Evolutionary conservation across 805 yeast genomes (phyloP).

Genomic region (Lachancea sp.): DNA sequence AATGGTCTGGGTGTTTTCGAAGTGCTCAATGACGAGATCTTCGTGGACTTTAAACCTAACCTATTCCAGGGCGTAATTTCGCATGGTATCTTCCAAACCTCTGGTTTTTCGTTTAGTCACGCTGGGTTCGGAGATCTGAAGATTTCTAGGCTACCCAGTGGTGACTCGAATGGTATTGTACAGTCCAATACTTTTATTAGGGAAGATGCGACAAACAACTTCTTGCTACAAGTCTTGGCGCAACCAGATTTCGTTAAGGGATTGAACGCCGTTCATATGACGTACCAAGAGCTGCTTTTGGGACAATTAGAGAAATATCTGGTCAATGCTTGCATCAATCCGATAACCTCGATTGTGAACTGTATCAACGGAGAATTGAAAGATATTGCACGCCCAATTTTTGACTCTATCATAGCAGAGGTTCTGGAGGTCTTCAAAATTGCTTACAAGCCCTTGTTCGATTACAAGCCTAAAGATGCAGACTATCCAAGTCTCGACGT

Average conservation of each 20-base stretch:
- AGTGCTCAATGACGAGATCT: slow-evolving; percentile 43
- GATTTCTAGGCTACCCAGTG: slow-evolving; percentile 50
- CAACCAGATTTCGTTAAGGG: slow-evolving; percentile 20
- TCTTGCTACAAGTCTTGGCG: slow-evolving; percentile 27
- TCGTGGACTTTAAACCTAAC: slow-evolving; percentile 55
- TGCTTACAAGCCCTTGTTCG: slow-evolving; percentile 27
- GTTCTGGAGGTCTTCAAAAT: slow-evolving; percentile 27
- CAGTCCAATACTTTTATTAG: slow-evolving; percentile 16
- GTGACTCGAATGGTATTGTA: slow-evolving; percentile 14
- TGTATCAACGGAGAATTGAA: slow-evolving; percentile 75
- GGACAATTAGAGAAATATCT: slow-evolving; percentile 71
- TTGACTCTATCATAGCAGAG: slow-evolving; percentile 32
- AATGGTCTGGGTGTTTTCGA: slow-evolving; percentile 86
- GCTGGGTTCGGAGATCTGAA: slow-evolving; percentile 67
- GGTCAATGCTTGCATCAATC: slow-evolving; percentile 78
- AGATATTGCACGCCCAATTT: slow-evolving; percentile 35
- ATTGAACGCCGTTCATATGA: slow-evolving; percentile 29
- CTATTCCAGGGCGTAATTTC: slow-evolving; percentile 71
- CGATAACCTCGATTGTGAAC: slow-evolving; percentile 71
- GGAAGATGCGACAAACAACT: slow-evolving; percentile 16
- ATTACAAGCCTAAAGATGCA: slow-evolving; percentile 16
- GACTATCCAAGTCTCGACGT: slow-evolving; percentile 28
- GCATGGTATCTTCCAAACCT: slow-evolving; percentile 67
- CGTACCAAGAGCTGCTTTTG: slow-evolving; percentile 44
- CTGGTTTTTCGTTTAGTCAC: slow-evolving; percentile 46